phyloP scores from a whole-genome alignment of 2,329 filamentous ascomycete species.

The Calonectria fujianensis region DNA sequence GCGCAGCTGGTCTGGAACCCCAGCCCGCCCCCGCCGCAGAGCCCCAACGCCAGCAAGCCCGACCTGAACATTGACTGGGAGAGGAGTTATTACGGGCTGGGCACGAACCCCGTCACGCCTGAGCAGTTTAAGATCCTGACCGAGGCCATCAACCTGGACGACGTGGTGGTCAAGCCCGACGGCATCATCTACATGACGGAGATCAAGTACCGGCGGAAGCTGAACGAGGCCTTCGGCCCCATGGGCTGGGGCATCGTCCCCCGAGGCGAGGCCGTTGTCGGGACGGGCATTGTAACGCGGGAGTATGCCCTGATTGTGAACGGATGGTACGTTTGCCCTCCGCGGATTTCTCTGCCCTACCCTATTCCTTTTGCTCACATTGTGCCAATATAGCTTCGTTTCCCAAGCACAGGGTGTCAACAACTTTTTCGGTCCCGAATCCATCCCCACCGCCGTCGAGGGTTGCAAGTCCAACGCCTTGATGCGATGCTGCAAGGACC shows the following conservation, averaged over 20 bases:
- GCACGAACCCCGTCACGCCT: constrained; percentile 80
- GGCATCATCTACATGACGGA: constrained; percentile 97
- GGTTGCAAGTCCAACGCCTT: constrained; percentile 98
- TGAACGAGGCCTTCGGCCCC: constrained; percentile 94
- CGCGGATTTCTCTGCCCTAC: not conserved
- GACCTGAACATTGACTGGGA: constrained; percentile 81
- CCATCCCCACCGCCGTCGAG: constrained; percentile 94
- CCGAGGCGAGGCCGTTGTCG: constrained; percentile 88
- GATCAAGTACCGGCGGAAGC: constrained; percentile 95
- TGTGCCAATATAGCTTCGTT: constrained; percentile 79
- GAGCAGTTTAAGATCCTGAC: constrained; percentile 82
- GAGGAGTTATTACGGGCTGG: constrained; percentile 87
- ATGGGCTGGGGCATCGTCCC: constrained; percentile 97
- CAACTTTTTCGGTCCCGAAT: constrained; percentile 91
- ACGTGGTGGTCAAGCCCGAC: constrained; percentile 98
- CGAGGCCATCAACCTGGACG: constrained; percentile 78
- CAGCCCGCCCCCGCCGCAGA: constrained; percentile 38
- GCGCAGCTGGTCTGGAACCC: constrained; percentile 15
- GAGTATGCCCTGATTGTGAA: constrained; percentile 95
- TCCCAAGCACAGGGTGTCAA: constrained; percentile 96
- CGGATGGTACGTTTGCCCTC: constrained; percentile 79
- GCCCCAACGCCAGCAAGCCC: constrained; percentile 15
- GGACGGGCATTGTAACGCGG: constrained; percentile 86
- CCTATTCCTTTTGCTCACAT: constrained; percentile 11
- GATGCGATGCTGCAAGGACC: constrained; percentile 98